Evolutionary conservation across 768 basidiomycete species (phyloP).

Genomic region (Cystobasidium tubakii): DNA sequence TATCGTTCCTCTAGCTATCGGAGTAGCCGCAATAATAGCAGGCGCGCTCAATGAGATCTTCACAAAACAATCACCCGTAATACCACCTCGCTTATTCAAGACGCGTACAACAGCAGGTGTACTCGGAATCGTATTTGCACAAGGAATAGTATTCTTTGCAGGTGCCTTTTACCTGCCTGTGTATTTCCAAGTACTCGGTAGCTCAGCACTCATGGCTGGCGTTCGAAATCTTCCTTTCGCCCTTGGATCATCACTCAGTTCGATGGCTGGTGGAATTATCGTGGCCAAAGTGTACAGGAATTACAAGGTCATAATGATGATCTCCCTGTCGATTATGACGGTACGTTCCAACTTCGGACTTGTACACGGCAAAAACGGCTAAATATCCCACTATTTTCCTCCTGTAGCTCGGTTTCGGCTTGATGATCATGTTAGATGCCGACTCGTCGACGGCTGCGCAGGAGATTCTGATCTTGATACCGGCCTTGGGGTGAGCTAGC

Average conservation of each 20-base stretch:
- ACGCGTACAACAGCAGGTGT: conserved; percentile 40
- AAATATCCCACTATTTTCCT: background rate
- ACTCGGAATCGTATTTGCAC: conserved; percentile 40
- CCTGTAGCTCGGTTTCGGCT: conserved; percentile 35
- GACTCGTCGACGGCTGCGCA: conserved; percentile 36
- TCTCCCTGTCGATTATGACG: conserved; percentile 16
- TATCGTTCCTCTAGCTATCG: conserved; percentile 42
- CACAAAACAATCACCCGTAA: conserved; percentile 50
- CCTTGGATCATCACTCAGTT: conserved; percentile 42
- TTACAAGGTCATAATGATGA: conserved; percentile 28
- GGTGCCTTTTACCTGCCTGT: conserved; percentile 35
- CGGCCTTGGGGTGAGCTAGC: conserved; percentile 23
- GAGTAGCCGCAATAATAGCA: conserved; percentile 40
- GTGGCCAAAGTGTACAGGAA: conserved; percentile 36
- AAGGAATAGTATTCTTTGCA: conserved; percentile 41
- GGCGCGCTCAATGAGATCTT: conserved; percentile 38
- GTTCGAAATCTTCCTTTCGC: conserved; percentile 43
- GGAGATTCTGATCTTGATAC: conserved; percentile 19
- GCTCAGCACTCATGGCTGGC: conserved; percentile 41
- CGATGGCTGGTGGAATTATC: conserved; percentile 36
- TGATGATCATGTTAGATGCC: conserved; percentile 43
- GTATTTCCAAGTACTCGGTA: conserved; percentile 41
- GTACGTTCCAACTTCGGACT: background rate
- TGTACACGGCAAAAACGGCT: background rate
- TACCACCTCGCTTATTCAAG: conserved; percentile 50